Base-by-base conservation (phyloP, 2,329 filamentous ascomycete species). In the Penicillium janthinellum region DNA sequence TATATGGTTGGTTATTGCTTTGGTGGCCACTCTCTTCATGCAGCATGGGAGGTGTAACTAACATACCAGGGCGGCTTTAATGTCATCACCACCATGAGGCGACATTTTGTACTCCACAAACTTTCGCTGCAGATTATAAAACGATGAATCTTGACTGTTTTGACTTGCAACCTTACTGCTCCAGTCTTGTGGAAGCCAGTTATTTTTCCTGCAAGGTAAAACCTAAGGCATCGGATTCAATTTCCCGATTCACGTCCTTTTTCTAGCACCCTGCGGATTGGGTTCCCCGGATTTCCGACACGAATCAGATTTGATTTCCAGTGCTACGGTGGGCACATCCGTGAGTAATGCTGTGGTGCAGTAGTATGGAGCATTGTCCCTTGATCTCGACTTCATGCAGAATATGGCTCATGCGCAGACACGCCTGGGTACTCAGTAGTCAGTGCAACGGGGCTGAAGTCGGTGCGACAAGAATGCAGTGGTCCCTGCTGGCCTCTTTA, bases 221-320 rank as follows among this genome's bases (percentile, higher is more conserved):
- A 15, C 22, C 25, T 35, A 20, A 10, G 34, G 25, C 45, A 17
- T 42, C 62, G 63, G 64, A 61, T 63, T 62, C 51, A 55, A 52
- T 50, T 63, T 64, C 53, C 61, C 57, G 63, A 61, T 28, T 37
- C 35, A 10, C 22, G 20, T 7, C 56, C 25, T 44, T 44, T 44
- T 44, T 25, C 20, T 20, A 15, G 10, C 22, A 47, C 14, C 44
- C 7, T 47, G 15, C 25, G 14, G 15, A 11, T 47, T 31, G 44
- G 10, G 22, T 63, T 59, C 59, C 59, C 61, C 58, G 54, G 53
- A 60, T 55, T 57, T 34, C n/a, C 20, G 39, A 48, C 44, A 47
- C 14, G 14, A 47, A 15, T 15, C 15, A 47, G 22, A 8, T n/a
- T 5, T 8, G 25, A 47, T 31, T 47, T n/a, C 22, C 44, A 31